Conservation (phyloP, 345 rosid genomes). For the Brassica incana region DNA sequence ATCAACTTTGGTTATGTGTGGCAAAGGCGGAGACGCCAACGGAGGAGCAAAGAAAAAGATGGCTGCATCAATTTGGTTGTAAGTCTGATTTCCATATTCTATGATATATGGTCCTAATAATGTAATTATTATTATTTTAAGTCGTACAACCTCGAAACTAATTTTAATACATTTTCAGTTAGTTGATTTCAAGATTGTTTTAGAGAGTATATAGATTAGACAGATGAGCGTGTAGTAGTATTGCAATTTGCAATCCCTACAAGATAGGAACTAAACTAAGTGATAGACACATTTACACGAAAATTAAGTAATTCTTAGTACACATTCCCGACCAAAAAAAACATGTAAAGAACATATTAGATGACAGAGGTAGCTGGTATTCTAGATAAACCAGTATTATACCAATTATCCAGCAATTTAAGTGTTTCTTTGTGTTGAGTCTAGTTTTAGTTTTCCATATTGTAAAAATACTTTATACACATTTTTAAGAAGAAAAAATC, state of each 20-base stretch:
- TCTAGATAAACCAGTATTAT: background rate
- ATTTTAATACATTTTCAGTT: background rate
- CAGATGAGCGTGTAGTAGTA: background rate
- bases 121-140: background rate
- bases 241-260: background rate
- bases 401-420: background rate
- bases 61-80: conserved; percentile 33
- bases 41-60: conserved; percentile 32
- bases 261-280: background rate
- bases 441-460: background rate
- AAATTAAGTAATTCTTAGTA: background rate
- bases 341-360: background rate
- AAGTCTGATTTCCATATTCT: conserved; percentile 13
- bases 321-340: background rate
- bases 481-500: background rate
- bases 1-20: background rate
- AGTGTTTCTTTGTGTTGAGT: background rate
- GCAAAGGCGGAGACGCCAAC: conserved; percentile 13
- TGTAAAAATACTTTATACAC: background rate
- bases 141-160: background rate
- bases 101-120: background rate
- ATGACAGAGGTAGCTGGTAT: background rate
- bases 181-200: background rate
- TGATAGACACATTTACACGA: background rate
- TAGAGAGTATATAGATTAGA: background rate